A percentile compares a stretch with the other conserved stretches of the same genome.
Conservation (phyloP, 2,329 filamentous ascomycete species). For the Didymosphaeria variabile region DNA sequence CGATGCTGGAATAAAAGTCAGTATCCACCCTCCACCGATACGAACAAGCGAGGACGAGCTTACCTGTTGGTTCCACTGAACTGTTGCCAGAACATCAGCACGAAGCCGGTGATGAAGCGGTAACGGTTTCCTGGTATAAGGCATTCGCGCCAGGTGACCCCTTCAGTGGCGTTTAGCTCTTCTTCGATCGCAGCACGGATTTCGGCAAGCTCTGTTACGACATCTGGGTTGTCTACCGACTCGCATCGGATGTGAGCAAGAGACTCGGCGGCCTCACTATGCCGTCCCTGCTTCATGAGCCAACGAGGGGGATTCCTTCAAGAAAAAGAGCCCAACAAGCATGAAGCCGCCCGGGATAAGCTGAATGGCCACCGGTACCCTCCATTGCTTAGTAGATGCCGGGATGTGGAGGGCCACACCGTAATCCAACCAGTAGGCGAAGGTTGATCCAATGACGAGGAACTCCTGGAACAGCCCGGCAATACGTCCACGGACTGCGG, state of each 20-base stretch:
- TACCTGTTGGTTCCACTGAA: conserved; percentile 36
- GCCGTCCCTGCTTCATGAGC: conserved; percentile 64
- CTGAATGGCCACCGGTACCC: conserved; percentile 55
- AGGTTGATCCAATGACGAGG: conserved; percentile 66
- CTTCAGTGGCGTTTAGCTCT: conserved; percentile 51
- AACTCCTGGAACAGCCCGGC: conserved; percentile 68
- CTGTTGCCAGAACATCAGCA: conserved; percentile 54
- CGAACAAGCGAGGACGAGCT: not conserved
- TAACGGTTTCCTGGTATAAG: conserved; percentile 50
- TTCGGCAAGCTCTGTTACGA: conserved; percentile 48
- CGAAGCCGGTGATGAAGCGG: conserved; percentile 48
- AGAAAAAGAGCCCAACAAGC: conserved; percentile 57
- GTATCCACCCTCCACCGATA: not conserved
- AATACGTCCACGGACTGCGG: conserved; percentile 65
- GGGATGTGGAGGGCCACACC: conserved; percentile 45
- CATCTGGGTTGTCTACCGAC: conserved; percentile 24
- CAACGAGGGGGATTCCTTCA: conserved; percentile 71
- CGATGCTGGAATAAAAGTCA: conserved; percentile 48
- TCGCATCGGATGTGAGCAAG: conserved; percentile 51
- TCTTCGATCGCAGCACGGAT: conserved; percentile 54
- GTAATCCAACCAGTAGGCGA: conserved; percentile 50
- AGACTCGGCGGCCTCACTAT: conserved; percentile 60
- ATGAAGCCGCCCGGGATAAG: conserved; percentile 54
- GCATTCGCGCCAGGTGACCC: conserved; percentile 54
- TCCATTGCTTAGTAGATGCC: conserved; percentile 62